Evolutionary conservation across 805 yeast genomes (phyloP).

Genomic region (Helenozyma rhizophorensis): DNA sequence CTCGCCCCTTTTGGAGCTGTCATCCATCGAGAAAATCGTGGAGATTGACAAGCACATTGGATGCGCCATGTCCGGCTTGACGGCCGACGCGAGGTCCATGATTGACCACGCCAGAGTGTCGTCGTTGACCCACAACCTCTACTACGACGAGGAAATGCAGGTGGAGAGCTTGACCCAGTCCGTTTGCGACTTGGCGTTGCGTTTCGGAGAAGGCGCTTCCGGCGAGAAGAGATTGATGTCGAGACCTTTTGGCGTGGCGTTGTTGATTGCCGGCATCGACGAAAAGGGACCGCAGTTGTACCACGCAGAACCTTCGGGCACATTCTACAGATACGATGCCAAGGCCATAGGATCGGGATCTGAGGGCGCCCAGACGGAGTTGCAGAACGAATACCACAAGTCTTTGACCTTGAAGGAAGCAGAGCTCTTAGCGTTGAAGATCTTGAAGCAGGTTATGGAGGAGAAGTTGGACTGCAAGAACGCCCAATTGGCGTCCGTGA

Average conservation of each 20-base stretch:
- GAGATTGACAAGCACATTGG: conserved; percentile 94
- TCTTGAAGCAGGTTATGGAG: conserved; percentile 97
- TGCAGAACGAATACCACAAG: conserved; percentile 93
- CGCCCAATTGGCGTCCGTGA: conserved; percentile 92
- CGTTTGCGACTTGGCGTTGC: conserved; percentile 92
- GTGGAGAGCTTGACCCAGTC: conserved; percentile 94
- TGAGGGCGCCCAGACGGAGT: conserved; percentile 97
- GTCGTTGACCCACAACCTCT: conserved; percentile 79
- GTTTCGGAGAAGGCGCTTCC: conserved; percentile 96
- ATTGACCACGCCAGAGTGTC: conserved; percentile 96
- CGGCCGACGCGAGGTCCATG: conserved; percentile 98
- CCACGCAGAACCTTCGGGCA: conserved; percentile 99
- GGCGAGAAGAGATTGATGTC: conserved; percentile 96
- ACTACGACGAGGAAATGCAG: conserved; percentile 87
- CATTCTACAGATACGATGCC: conserved; percentile 95
- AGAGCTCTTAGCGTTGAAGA: conserved; percentile 81
- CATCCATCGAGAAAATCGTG: conserved; percentile 92
- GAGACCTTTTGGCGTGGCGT: conserved; percentile 98
- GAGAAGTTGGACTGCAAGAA: conserved; percentile 93
- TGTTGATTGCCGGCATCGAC: conserved; percentile 92
- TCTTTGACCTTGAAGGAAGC: conserved; percentile 91
- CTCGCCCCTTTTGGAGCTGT: conserved; percentile 82
- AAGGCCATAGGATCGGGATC: conserved; percentile 99
- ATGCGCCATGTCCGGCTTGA: conserved; percentile 97
- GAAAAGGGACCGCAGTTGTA: conserved; percentile 94